Base-by-base conservation (phyloP, 2,329 filamentous ascomycete species). In the Arthroderma uncinatum region DNA sequence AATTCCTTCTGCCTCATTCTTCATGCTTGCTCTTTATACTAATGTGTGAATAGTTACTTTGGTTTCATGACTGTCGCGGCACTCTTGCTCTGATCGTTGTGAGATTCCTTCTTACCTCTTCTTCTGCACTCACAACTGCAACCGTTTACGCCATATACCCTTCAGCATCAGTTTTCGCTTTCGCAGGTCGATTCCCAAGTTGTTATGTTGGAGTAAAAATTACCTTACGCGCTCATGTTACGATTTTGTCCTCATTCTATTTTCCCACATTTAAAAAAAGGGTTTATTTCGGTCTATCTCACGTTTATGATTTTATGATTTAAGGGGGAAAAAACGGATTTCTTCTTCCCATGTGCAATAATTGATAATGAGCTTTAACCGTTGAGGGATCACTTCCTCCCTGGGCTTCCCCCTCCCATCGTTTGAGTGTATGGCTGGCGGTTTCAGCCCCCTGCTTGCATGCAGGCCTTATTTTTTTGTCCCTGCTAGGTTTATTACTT, bases 61-160 rank as follows among this genome's bases (percentile, higher is more conserved):
- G 68, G 67, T 3, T 72, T 72, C 52, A 73, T 73, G 71, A 62
- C 67, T 39, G 52, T 68, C 2, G 67, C 70, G 14, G 71, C 71
- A 19, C 66, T 73, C 61, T 69, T 71, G 54, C 69, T 73, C 57
- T 67, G 67, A 34, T 30, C 28, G 28, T 30, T 30, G 28, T 30
- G 28, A 30, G 28, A 30, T 30, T 7, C 7, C 28, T 30, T 30
- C 7, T 30, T 30, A 30, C 28, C 3, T 30, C 7, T 30, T 30
- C 3, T 7, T 7, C 3, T 30, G 28, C 28, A 30, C 3, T 30
- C 28, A 30, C 28, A 30, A 30, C 28, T 30, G 28, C 28, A 30
- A 30, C 28, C 28, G 28, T 30, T 30, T 7, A 30, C 28, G 3
- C 7, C 7, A 30, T 30, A 30, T 30, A 30, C 28, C 28, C 28